A percentile compares a stretch with the other conserved stretches of the same genome.
phyloP scores from a whole-genome alignment of 768 basidiomycete genomes.

The Leucogyrophana mollusca region DNA sequence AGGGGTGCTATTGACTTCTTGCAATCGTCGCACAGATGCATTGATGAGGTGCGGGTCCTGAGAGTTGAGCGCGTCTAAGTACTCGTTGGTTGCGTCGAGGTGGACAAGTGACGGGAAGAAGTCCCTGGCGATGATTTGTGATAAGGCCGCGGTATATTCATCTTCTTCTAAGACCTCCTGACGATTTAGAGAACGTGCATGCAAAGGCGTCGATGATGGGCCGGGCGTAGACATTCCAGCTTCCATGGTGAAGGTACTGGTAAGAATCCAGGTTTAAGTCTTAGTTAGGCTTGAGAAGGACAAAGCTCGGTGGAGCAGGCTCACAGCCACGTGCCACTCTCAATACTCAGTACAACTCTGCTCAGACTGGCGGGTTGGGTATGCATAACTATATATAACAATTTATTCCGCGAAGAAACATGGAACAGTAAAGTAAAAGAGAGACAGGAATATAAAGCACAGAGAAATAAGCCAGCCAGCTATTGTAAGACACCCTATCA shows the following conservation, averaged over 20 bases:
- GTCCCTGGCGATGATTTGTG: slow-evolving; percentile 92
- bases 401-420: not conserved
- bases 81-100: slow-evolving; percentile 84
- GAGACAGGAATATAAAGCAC: not conserved
- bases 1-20: slow-evolving; percentile 61
- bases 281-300: too few species aligned
- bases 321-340: too few species aligned
- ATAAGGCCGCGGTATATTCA: slow-evolving; percentile 88
- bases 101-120: slow-evolving; percentile 95
- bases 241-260: too few species aligned
- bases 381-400: too few species aligned
- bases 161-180: slow-evolving; percentile 87
- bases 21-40: slow-evolving; percentile 71
- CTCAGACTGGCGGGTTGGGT: too few species aligned
- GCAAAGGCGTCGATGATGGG: slow-evolving; percentile 25
- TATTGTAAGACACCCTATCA: slow-evolving; percentile 6
- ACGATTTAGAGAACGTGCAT: slow-evolving; percentile 60
- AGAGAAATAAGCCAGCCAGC: not conserved
- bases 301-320: too few species aligned
- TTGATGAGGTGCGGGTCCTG: slow-evolving; percentile 76
- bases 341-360: too few species aligned
- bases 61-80: slow-evolving; percentile 77
- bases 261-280: too few species aligned
- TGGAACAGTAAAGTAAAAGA: not conserved
- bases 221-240: slow-evolving; percentile 29